Base-by-base conservation (phyloP, 805 yeast species). In the Yarrowia deformans region DNA sequence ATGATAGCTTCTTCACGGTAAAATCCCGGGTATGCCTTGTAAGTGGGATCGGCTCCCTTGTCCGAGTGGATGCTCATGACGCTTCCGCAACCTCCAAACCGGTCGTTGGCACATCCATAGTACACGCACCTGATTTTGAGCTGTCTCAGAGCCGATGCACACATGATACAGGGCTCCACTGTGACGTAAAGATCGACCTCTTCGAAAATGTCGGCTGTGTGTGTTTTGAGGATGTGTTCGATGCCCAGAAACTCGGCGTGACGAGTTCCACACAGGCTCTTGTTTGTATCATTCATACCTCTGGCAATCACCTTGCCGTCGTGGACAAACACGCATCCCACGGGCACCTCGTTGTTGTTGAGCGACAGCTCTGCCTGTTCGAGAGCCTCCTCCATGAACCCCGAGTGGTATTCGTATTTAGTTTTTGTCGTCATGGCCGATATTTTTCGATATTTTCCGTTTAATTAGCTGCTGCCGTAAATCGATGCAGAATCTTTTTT, bases 131-230 rank as follows among this genome's bases (percentile, higher is more conserved):
- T 79, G 12, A 95, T 86, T 1, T 90, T 89, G 56, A 93, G 77
- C 73, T 95, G 99, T 70, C 93, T 84, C 49, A 95, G 79, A 2
- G 97, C 93, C 49, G 95, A 87, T 0, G 97, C 98, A 80, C 99
- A 95, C 99, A 95, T 95, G 8, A 95, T 90, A 76, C 99, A 95
- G 0, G 99, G 99, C 78, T 95, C 99, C 0, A 95, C 98, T 0
- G 98, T 93, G 34, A 95, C 99, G 77, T 93, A 94, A 8, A 95
- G 81, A 39, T 86, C 87, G 3, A 90, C 82, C 34, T 88, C 84
- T 46, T 78, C 74, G 73, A 91, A 86, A 10, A 78, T 71, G 6
- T 69, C 50, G 0, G 74, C 71, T 5, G 80, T 75, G 54, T 78
- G 77, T 40, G 78, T 74, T 5, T 75, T 72, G 45, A 84, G 77